Base-by-base conservation (phyloP, 2,329 filamentous ascomycete genomes). In the Neurospora crassa region DNA sequence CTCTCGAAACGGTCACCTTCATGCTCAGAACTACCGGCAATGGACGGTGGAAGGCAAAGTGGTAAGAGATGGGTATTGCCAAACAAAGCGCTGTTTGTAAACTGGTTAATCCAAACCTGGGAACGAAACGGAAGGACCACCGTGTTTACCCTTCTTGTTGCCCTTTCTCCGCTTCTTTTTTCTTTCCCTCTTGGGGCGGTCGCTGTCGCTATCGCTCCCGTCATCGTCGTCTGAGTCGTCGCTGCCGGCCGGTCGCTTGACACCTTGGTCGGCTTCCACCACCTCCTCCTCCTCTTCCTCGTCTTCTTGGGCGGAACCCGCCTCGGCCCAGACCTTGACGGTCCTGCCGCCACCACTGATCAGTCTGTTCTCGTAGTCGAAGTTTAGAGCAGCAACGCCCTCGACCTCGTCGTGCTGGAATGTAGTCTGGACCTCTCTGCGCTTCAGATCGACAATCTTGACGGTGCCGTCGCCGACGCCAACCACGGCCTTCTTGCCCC, bases 241-340 rank as follows among this genome's bases (percentile, higher is more conserved):
- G 68, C 82, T 84, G 18, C 81, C 80, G 6, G 82, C 83, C 0
- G 81, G 83, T 34, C 85, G 84, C 68, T 87, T 87, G 8, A 82
- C 83, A 12, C 83, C 83, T 6, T 78, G 78, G 3, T 77, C 76
- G 47, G 53, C 24, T 45, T 78, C 76, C 3, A 79, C 79, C 11
- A 84, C 83, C 14, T 85, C 84, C 1, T 85, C 84, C 1, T 84
- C 85, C 0, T 87, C 86, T 0, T 84, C 85, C 1, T 84, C 84
- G 1, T 79, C 79, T 2, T 76, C 76, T 40, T 79, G 77, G 1
- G 82, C 84, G 29, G 86, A 84, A 2, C 83, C 84, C n/a, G 87
- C 83, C 72, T 90, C 87, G 78, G 96, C 89, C 96, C 96, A 99
- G 1, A 98, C 90, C 81, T 97, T 97, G 74, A 99, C 88, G 0